A percentile compares a stretch with the other conserved stretches of the same genome.
Evolutionary conservation across 371 early-diverging fungal genomes (phyloP).

Genomic region (Mortierella sp.): DNA sequence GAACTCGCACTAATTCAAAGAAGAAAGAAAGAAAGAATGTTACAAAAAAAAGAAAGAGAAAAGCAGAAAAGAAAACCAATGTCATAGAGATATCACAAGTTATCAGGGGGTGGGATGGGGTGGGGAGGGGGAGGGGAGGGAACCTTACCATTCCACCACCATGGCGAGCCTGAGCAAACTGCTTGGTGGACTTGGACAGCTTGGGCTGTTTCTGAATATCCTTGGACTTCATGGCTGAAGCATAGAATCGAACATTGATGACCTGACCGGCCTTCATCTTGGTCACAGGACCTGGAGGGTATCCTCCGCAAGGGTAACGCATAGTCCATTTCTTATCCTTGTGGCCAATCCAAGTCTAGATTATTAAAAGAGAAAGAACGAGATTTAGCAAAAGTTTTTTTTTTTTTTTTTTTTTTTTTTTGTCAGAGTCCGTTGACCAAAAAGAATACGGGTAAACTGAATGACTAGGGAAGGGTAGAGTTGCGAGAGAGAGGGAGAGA

Average conservation of each 20-base stretch:
- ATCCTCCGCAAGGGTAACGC: constrained; percentile 46
- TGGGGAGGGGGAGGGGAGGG: no score
- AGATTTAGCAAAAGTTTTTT: no score
- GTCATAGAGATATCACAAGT: constrained; percentile 4
- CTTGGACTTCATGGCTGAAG: constrained; percentile 35
- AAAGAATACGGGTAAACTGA: neutral
- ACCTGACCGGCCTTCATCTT: constrained; percentile 42
- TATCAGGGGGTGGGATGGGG: neutral
- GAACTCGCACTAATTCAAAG: constrained; percentile 67
- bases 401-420: no score
- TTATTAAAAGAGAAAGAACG: neutral
- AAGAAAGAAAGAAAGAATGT: neutral
- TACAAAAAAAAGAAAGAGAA: neutral
- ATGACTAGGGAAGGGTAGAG: no score
- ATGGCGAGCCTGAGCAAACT: constrained; percentile 49
- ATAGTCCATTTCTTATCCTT: constrained; percentile 39
- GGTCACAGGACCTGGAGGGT: constrained; percentile 30
- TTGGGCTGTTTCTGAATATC: constrained; percentile 39
- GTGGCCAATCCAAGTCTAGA: constrained; percentile 50
- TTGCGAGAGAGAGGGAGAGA: no score
- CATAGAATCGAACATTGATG: constrained; percentile 43
- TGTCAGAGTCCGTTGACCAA: no score
- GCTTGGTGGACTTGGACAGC: constrained; percentile 11
- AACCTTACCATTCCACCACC: constrained; percentile 48
- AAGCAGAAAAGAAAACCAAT: neutral